Conservation (phyloP, 495 filamentous ascomycete genomes). For the Penicillium steckii region DNA sequence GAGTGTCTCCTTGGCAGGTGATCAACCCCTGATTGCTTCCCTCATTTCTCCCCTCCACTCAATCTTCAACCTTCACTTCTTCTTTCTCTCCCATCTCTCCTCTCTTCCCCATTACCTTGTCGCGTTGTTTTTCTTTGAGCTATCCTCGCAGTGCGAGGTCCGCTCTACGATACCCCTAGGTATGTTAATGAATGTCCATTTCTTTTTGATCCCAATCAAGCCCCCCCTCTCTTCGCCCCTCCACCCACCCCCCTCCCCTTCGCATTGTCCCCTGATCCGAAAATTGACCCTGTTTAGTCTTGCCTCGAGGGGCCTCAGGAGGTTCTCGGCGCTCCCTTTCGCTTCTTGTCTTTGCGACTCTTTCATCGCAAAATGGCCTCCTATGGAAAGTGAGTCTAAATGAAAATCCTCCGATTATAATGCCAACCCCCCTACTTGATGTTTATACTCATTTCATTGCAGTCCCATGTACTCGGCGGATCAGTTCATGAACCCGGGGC, state of each 20-base stretch:
- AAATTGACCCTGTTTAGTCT: slow-evolving; percentile 5
- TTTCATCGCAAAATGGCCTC: slow-evolving; percentile 28
- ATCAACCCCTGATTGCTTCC: slow-evolving; percentile 3
- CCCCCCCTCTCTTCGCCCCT: background rate
- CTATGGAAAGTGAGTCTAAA: slow-evolving; percentile 41
- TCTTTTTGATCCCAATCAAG: background rate
- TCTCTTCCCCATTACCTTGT: slow-evolving; percentile 4
- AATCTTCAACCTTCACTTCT: background rate
- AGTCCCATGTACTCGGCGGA: slow-evolving; percentile 61
- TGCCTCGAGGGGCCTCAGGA: slow-evolving; percentile 24
- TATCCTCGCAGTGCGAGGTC: slow-evolving; percentile 31
- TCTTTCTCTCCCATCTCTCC: slow-evolving; percentile 10
- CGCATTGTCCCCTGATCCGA: background rate
- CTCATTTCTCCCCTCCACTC: slow-evolving; percentile 4
- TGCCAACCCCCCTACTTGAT: background rate
- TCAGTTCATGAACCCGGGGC: slow-evolving; percentile 95
- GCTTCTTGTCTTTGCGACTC: slow-evolving; percentile 12
- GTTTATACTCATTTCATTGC: background rate
- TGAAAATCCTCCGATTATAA: background rate
- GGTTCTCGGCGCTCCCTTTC: slow-evolving; percentile 25
- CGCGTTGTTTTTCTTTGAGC: slow-evolving; percentile 10
- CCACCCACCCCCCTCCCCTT: background rate
- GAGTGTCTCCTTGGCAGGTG: slow-evolving; percentile 6
- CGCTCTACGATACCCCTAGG: slow-evolving; percentile 8
- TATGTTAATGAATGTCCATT: background rate